These are phyloP conservation scores for Aspergillus sp. DNA, from an alignment of 2,329 filamentous ascomycete genomes.

Conservation along the genomic window DNA sequence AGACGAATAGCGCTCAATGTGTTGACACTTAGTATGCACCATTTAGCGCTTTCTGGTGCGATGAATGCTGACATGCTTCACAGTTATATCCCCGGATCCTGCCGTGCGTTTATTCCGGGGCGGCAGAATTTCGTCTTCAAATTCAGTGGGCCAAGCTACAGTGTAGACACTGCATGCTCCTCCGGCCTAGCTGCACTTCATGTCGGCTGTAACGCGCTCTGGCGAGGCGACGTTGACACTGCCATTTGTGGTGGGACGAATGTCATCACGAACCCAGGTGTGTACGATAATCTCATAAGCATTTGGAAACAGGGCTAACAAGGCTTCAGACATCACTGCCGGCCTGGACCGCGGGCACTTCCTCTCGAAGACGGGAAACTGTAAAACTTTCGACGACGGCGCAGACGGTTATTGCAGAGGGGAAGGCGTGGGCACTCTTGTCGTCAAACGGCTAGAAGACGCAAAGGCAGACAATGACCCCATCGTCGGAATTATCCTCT, in stretches of 20 bases:
- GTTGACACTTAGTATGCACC: constrained; percentile 61
- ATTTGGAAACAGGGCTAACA: no score
- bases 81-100: constrained; percentile 54
- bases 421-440: constrained; percentile 41
- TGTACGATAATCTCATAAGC: constrained; percentile 70
- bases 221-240: constrained; percentile 66
- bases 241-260: constrained; percentile 70
- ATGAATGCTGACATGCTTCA: no score
- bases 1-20: constrained; percentile 60
- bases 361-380: constrained; percentile 32
- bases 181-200: constrained; percentile 54
- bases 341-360: constrained; percentile 51
- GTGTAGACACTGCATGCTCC: constrained; percentile 66
- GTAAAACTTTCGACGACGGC: constrained; percentile 40
- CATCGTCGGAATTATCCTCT: constrained; percentile 35
- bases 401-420: constrained; percentile 48
- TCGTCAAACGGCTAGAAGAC: constrained; percentile 44
- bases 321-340: no score
- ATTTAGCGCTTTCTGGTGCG: no score
- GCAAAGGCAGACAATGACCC: constrained; percentile 42
- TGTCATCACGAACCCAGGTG: constrained; percentile 62
- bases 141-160: constrained; percentile 61
- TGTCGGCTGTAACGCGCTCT: constrained; percentile 60
- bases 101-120: constrained; percentile 50
- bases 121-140: constrained; percentile 69